phyloP scores from a whole-genome alignment of 352 stramenopile species.

The Phytophthora ramorum region DNA sequence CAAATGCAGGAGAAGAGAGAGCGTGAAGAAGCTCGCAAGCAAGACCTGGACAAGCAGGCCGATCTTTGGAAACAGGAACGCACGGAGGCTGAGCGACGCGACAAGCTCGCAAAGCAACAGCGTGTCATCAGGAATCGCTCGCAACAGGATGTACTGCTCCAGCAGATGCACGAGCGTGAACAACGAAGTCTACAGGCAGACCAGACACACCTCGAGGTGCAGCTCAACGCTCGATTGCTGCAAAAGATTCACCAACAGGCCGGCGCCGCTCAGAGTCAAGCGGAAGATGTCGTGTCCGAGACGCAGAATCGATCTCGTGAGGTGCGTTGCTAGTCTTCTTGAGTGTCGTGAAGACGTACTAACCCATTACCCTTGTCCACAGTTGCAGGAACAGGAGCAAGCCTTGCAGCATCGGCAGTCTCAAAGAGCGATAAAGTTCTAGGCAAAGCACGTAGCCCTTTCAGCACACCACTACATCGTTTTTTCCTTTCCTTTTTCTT shows the following conservation, averaged over 20 bases:
- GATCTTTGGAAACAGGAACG: constrained; percentile 83
- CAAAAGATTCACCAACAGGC: constrained; percentile 75
- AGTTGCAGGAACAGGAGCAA: constrained; percentile 67
- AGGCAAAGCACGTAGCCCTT: constrained; percentile 13
- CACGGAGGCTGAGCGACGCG: constrained; percentile 57
- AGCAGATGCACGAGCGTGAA: constrained; percentile 82
- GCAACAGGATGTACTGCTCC: constrained; percentile 67
- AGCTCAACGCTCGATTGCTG: constrained; percentile 75
- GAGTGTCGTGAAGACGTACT: constrained; percentile 6
- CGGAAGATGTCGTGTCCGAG: constrained; percentile 63
- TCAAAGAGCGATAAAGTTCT: constrained; percentile 40
- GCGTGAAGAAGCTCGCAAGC: constrained; percentile 56
- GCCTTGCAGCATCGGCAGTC: constrained; percentile 43
- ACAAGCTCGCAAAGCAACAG: constrained; percentile 62
- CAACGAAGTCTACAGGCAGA: constrained; percentile 63
- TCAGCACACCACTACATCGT: background rate
- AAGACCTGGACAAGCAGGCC: constrained; percentile 80
- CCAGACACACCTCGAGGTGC: constrained; percentile 73
- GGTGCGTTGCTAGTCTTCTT: constrained; percentile 33
- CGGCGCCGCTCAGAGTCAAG: constrained; percentile 45
- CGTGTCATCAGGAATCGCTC: constrained; percentile 55
- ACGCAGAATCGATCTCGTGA: constrained; percentile 80
- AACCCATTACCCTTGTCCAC: constrained; percentile 1
- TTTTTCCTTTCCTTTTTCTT: constrained; percentile 18
- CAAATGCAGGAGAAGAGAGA: constrained; percentile 81